These are phyloP conservation scores for Boletus vermiculosoides DNA, from an alignment of 768 basidiomycete genomes.

Conservation along the genomic window DNA sequence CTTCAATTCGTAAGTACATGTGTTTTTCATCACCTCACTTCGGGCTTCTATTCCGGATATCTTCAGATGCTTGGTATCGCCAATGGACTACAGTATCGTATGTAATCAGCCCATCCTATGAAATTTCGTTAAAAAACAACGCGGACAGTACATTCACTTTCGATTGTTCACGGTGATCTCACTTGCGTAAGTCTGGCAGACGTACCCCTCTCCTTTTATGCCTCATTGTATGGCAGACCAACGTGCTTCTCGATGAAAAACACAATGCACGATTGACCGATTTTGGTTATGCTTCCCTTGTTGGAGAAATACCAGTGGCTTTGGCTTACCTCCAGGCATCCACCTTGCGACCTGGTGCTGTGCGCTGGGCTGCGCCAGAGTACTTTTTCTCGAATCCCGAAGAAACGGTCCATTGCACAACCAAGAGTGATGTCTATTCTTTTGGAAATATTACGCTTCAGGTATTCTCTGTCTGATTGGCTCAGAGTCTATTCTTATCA, in stretches of 20 bases:
- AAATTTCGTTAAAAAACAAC: not conserved
- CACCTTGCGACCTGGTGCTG: conserved; percentile 3
- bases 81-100: conserved; percentile 1
- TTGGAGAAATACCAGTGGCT: conserved; percentile 5
- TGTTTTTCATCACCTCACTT: not conserved
- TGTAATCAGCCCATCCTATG: not conserved
- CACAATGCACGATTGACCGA: conserved; percentile 1
- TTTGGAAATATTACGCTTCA: conserved; percentile 7
- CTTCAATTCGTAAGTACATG: conserved; percentile 6
- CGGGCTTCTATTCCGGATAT: not conserved
- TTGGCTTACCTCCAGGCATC: conserved; percentile 4
- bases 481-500: not conserved
- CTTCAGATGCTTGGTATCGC: not conserved
- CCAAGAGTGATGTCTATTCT: conserved; percentile 10
- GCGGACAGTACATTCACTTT: conserved; percentile 4
- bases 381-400: conserved; percentile 1
- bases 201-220: not conserved
- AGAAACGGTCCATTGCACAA: not conserved
- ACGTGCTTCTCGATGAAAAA: conserved; percentile 7
- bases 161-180: conserved; percentile 9
- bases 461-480: not conserved
- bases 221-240: conserved; percentile 4
- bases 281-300: conserved; percentile 10
- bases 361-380: conserved; percentile 11
- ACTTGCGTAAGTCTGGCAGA: not conserved